These are phyloP conservation scores for Paecilomyces formosus DNA, from an alignment of 2,329 filamentous ascomycete genomes.

Conservation along the genomic window DNA sequence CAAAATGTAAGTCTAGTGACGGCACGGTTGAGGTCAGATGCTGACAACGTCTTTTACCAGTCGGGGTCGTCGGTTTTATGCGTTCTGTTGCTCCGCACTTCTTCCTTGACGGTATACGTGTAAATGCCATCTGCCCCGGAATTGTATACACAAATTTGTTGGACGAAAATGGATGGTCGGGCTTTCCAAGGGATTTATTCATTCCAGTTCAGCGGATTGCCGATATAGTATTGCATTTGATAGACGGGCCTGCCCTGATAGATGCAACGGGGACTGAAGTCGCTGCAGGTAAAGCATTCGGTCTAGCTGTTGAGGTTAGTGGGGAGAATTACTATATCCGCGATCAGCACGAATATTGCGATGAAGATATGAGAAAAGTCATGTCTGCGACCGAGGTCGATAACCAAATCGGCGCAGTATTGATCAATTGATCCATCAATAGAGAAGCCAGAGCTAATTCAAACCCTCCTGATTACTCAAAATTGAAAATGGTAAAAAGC, in stretches of 20 bases:
- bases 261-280: conserved; percentile 8
- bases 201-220: conserved; percentile 6
- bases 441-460: neutral
- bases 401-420: conserved; percentile 18
- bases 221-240: conserved; percentile 1
- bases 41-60: conserved; percentile 3
- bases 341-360: conserved; percentile 14
- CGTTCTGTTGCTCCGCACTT: conserved; percentile 29
- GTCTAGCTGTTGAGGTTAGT: conserved; percentile 17
- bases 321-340: conserved; percentile 14
- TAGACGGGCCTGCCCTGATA: conserved; percentile 5
- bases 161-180: conserved; percentile 21
- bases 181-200: conserved; percentile 17
- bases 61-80: conserved; percentile 32
- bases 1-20: conserved; percentile 21
- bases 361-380: conserved; percentile 19
- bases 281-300: conserved; percentile 12
- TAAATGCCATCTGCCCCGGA: conserved; percentile 22
- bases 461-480: neutral
- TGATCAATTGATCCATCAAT: conserved; percentile 3
- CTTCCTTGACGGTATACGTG: conserved; percentile 27
- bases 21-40: neutral
- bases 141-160: conserved; percentile 31
- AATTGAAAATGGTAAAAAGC: neutral
- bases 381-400: conserved; percentile 21